Evolutionary conservation across 345 rosid genomes (phyloP).

Genomic region (Salix koriyanagi): DNA sequence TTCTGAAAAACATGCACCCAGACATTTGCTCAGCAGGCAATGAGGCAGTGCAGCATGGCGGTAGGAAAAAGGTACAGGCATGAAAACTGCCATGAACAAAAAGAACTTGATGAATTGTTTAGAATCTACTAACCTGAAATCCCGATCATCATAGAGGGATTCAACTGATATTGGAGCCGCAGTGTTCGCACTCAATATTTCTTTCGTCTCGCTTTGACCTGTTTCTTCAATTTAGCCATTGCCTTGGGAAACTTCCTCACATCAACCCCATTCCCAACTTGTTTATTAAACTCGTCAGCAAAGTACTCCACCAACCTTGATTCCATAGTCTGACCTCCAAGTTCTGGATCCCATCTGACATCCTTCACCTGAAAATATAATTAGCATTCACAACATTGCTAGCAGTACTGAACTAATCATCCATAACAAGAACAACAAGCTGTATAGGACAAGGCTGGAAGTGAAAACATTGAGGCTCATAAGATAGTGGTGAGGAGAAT

Average conservation of each 20-base stretch:
- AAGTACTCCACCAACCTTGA: constrained; percentile 76
- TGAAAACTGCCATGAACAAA: not conserved
- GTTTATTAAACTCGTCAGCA: constrained; percentile 93
- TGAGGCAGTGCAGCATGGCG: not conserved
- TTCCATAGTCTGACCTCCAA: constrained; percentile 95
- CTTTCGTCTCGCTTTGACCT: constrained; percentile 97
- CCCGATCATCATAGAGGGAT: constrained; percentile 84
- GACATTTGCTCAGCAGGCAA: not conserved
- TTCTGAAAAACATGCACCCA: constrained; percentile 2
- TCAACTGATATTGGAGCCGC: constrained; percentile 91
- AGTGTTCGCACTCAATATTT: constrained; percentile 91
- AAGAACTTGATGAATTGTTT: not conserved
- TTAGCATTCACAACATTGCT: constrained; percentile 6
- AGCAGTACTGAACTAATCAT: not conserved
- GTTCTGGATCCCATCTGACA: constrained; percentile 93
- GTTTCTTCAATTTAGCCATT: constrained; percentile 98
- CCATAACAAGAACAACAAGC: not conserved
- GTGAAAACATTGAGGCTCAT: not conserved
- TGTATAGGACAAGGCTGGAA: not conserved
- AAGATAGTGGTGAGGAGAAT: not conserved
- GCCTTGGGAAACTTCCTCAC: constrained; percentile 91
- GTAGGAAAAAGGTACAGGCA: not conserved
- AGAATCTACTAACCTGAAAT: constrained; percentile 63
- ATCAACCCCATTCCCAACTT: constrained; percentile 81
- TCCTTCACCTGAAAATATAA: constrained; percentile 69